Conservation (phyloP, 345 rosid species). For the Firmiana major region DNA sequence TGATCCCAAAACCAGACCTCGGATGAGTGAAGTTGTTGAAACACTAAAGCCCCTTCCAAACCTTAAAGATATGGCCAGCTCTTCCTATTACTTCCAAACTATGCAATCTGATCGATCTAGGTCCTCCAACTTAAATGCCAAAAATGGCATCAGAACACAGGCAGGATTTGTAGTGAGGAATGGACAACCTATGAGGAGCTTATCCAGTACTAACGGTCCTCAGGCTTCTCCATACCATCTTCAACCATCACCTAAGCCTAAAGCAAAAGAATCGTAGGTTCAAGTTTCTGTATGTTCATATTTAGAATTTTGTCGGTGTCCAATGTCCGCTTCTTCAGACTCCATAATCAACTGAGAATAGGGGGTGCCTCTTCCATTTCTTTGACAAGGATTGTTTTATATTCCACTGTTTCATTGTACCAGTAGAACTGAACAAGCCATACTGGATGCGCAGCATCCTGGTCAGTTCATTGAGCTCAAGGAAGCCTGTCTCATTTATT, state of each 20-base stretch:
- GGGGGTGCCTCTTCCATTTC: neutral
- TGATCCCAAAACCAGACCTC: slow-evolving; percentile 88
- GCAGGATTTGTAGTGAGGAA: slow-evolving; percentile 68
- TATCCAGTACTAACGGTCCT: slow-evolving; percentile 50
- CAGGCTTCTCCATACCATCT: slow-evolving; percentile 59
- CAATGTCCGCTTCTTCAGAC: neutral
- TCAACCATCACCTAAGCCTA: slow-evolving; percentile 63
- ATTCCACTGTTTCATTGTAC: neutral
- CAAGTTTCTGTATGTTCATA: neutral
- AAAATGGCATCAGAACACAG: slow-evolving; percentile 52
- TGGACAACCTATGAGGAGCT: slow-evolving; percentile 66
- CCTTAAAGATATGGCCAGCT: slow-evolving; percentile 92
- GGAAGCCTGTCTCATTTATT: neutral
- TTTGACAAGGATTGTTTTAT: slow-evolving; percentile 8
- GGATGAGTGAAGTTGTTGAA: slow-evolving; percentile 86
- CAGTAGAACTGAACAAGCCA: neutral
- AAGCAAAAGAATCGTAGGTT: slow-evolving; percentile 41
- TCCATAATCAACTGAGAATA: neutral
- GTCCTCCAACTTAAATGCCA: slow-evolving; percentile 27
- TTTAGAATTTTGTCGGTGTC: neutral
- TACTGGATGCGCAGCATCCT: neutral
- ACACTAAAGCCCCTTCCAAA: slow-evolving; percentile 63
- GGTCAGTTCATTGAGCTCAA: slow-evolving; percentile 2
- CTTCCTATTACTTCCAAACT: slow-evolving; percentile 65
- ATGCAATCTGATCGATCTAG: slow-evolving; percentile 35